Evolutionary conservation across 805 yeast species (phyloP).

Genomic region (Candida hungchunana): DNA sequence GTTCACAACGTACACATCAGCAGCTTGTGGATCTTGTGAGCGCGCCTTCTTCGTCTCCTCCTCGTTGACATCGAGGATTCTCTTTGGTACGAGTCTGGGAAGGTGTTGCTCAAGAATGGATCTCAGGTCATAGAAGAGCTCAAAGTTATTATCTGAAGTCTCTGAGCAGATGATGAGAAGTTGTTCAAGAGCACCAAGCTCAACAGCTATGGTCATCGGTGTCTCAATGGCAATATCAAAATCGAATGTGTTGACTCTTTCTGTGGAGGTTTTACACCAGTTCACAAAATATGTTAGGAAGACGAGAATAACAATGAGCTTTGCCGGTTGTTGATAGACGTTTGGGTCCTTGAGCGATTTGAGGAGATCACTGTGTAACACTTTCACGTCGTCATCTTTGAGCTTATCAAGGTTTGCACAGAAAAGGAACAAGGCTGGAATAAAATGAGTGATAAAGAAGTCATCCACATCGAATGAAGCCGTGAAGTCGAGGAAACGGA

Average conservation of each 20-base stretch:
- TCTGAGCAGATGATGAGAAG: constrained; percentile 59
- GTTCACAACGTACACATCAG: constrained; percentile 20
- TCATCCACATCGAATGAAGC: constrained; percentile 55
- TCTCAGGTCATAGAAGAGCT: constrained; percentile 60
- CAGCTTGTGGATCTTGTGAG: constrained; percentile 19
- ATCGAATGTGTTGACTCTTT: constrained; percentile 43
- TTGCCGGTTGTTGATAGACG: constrained; percentile 43
- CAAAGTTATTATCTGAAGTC: constrained; percentile 41
- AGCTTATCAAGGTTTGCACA: constrained; percentile 35
- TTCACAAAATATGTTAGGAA: constrained; percentile 56
- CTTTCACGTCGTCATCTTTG: constrained; percentile 34
- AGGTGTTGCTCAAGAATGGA: constrained; percentile 61
- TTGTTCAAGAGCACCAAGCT: constrained; percentile 68
- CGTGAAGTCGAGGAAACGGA: constrained; percentile 41
- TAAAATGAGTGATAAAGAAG: constrained; percentile 54
- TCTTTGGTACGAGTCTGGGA: constrained; percentile 51
- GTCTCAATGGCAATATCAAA: constrained; percentile 52
- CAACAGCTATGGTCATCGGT: constrained; percentile 55
- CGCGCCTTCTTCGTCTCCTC: constrained; percentile 35
- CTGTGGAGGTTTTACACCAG: constrained; percentile 56
- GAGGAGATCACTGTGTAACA: constrained; percentile 34
- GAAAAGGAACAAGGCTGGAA: constrained; percentile 54
- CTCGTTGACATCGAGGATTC: constrained; percentile 47
- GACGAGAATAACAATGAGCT: constrained; percentile 43
- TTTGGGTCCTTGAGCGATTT: constrained; percentile 36